These are phyloP conservation scores for Podila epicladia DNA, from an alignment of 192 early-diverging fungal genomes.

Conservation along the genomic window DNA sequence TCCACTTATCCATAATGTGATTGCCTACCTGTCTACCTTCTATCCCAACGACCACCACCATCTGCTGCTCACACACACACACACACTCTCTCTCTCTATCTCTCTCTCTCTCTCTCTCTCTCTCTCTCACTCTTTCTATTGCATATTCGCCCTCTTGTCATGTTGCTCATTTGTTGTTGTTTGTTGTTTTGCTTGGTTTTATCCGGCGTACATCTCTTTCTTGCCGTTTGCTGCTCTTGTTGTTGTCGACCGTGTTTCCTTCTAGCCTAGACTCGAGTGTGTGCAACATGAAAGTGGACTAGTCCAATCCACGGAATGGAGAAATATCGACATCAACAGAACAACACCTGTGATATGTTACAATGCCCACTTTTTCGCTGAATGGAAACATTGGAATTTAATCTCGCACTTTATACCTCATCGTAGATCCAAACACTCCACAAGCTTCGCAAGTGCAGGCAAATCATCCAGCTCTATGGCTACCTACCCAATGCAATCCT, in stretches of 20 bases:
- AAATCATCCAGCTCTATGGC: constrained; percentile 46
- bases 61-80: neutral
- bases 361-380: too few species aligned
- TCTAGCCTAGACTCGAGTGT: too few species aligned
- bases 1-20: neutral
- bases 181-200: neutral
- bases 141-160: neutral
- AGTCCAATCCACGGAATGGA: too few species aligned
- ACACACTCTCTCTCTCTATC: too few species aligned
- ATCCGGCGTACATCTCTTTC: neutral
- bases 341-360: too few species aligned
- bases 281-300: too few species aligned
- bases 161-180: neutral
- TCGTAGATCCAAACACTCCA: constrained; percentile 46
- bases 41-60: neutral
- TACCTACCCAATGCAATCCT: constrained; percentile 38
- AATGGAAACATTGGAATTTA: too few species aligned
- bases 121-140: neutral
- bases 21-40: neutral
- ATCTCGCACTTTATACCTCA: too few species aligned
- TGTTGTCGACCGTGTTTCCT: too few species aligned
- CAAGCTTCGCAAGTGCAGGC: constrained; percentile 24
- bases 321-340: too few species aligned
- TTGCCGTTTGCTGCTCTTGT: neutral
- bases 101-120: neutral